Evolutionary conservation across 805 yeast genomes (phyloP).

Genomic region (Wilhelminamyces savonicus): DNA sequence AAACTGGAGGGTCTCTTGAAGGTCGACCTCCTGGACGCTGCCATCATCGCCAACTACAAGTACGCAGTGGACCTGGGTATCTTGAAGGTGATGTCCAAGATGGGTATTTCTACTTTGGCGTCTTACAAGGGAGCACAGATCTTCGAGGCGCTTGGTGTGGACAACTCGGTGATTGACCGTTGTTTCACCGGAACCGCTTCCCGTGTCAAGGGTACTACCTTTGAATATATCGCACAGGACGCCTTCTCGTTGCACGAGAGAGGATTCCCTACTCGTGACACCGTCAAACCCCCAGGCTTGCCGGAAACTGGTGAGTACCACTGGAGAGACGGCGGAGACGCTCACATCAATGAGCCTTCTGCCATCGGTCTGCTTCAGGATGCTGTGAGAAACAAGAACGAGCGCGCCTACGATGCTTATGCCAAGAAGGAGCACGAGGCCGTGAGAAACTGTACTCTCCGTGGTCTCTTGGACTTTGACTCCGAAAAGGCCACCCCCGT

Average conservation of each 20-base stretch:
- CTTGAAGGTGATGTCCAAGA: slow-evolving; percentile 95
- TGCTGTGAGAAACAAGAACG: slow-evolving; percentile 97
- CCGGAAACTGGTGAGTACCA: slow-evolving; percentile 97
- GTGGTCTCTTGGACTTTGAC: slow-evolving; percentile 92
- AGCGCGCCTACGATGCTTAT: slow-evolving; percentile 84
- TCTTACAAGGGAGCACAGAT: slow-evolving; percentile 99
- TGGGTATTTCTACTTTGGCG: slow-evolving; percentile 98
- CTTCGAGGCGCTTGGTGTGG: slow-evolving; percentile 94
- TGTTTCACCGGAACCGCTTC: slow-evolving; percentile 98
- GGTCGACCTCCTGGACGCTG: slow-evolving; percentile 47
- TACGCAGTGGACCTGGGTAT: slow-evolving; percentile 86
- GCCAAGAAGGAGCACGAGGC: slow-evolving; percentile 88
- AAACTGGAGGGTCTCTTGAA: slow-evolving; percentile 68
- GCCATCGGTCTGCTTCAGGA: slow-evolving; percentile 95
- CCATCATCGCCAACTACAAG: slow-evolving; percentile 72
- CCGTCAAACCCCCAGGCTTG: slow-evolving; percentile 64
- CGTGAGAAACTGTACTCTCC: slow-evolving; percentile 82
- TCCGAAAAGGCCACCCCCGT: slow-evolving; percentile 64
- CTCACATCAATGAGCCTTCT: slow-evolving; percentile 89
- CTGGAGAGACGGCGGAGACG: slow-evolving; percentile 98
- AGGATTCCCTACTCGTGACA: slow-evolving; percentile 77
- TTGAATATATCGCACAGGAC: slow-evolving; percentile 94
- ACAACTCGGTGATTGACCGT: slow-evolving; percentile 88
- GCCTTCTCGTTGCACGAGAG: slow-evolving; percentile 90
- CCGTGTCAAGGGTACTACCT: slow-evolving; percentile 91